Evolutionary conservation across 1,284 basidiomycete genomes (phyloP), one percentile per base, ranked within the genome.

Genomic region (Wolfiporia cocos): DNA sequence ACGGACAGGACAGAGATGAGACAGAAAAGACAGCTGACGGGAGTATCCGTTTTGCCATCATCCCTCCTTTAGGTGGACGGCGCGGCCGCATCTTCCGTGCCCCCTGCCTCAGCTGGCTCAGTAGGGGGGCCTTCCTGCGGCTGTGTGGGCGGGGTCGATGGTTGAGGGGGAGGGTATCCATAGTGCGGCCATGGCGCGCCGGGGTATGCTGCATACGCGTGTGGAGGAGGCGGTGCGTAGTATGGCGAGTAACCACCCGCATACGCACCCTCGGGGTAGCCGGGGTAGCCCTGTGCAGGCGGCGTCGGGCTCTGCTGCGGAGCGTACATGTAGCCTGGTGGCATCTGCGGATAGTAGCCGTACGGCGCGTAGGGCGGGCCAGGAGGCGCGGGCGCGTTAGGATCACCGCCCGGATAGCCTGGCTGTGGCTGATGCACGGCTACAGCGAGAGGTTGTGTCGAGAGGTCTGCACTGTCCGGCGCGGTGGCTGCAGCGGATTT

Each of bases 281-380:
- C 50, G n/a, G 49, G 49, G 10, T 46, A 37, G 3, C 47, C 23
- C n/a, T 54, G 53, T 2, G 44, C 43, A 2, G 57, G 55, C 1
- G 59, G 57, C 3, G 60, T 54, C 0, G 58, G 57, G 5, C 49
- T 57, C 23, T 56, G 52, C 11, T 48, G 51, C 4, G 57, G 49
- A 9, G 36, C 31, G 17, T 36, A 24, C 20, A 39, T 43, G 21
- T 48, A 53, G 15, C 46, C 46, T 5, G 47, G 48, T 4, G 47
- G 42, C 29, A 46, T 26, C 12, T 43, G 9, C 26, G 7, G 52
- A 40, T 62, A 62, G 46, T 60, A 60, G 36, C 48, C 41, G 43
- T 59, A 58, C 2, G 54, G 43, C 14, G 53, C 35, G 33, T 56
- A 54, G 17, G 47, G 46, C 3, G 50, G 45, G 10, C 37, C 31